Evolutionary conservation across 2,329 filamentous ascomycete species (phyloP), one percentile per base, ranked within the genome.

Genomic region (Hyphodiscus sp.): DNA sequence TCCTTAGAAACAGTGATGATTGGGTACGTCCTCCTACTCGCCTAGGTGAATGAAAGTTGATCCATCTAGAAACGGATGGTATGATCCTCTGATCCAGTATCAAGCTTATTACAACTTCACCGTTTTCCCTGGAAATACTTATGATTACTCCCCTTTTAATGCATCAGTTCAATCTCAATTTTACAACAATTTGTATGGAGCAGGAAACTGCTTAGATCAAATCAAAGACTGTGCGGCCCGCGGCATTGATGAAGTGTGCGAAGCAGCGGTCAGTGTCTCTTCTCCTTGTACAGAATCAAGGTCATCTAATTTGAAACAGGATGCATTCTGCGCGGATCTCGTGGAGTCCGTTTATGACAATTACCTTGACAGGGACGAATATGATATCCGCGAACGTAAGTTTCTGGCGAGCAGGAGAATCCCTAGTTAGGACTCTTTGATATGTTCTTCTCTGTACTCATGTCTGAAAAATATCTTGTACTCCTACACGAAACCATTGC

Each of bases 161-260:
- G 72, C 68, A 10, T 72, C 74, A 2, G 67, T 75, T 29, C 71
- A 77, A 52, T 69, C 70, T 0, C 68, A 75, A 63, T 74, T 81
- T 67, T 80, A 80, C 70, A 81, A 83, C 68, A 78, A 77, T 59
- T 64, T 84, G 30, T 85, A 82, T 63, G 81, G 81, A 1, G 62
- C 71, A 1, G 81, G 81, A 30, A 83, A 84, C 65, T 85, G 82
- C 65, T 66, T 79, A 23, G 80, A 84, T 61, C 73, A 74, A 52
- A 75, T 78, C n/a, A 69, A 73, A 13, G 70, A 78, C 56, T 86
- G 82, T 72, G 75, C 76, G 56, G 70, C 71, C 1, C 73, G 71
- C 4, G 78, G 78, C 0, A 67, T 72, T 47, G 72, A 82, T 60
- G 66, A 70, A 5, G 66, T 81, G 46, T 86, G 82, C 69, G 62